Base-by-base conservation (phyloP, 2,329 filamentous ascomycete genomes). In the Decorospora gaudefroyi region DNA sequence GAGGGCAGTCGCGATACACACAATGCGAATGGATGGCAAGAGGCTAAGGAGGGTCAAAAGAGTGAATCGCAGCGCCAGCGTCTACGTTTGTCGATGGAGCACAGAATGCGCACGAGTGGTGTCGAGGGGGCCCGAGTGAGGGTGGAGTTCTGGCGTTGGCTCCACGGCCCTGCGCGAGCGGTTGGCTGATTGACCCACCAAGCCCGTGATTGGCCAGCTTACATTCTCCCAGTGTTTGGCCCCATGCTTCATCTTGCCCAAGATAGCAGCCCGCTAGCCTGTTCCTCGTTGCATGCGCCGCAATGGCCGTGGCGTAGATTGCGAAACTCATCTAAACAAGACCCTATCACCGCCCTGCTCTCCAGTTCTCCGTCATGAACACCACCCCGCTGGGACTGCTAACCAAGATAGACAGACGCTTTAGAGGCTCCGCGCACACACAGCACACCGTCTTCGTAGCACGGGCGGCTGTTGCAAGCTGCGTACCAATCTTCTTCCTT, bases 31-130 rank as follows among this genome's bases (percentile, higher is more conserved):
- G 22, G 49, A 26, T 26, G 15, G 33, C 25, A 21, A 18, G 13
- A 38, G 48, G 42, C 50, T 54, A 59, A 49, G 36, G 56, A 60
- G 49, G 36, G 48, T 6, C 50, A 40, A 55, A 49, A 54, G 53
- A 45, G 44, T 46, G 40, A 36, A 55, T 27, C 50, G 44, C 49
- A 54, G 46, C 51, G 52, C 50, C 52, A 57, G 62, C 59, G 63
- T 60, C 59, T 65, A 57, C 42, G 56, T 59, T 55, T 49, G 37
- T 51, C 33, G 46, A 44, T 32, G 41, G 42, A 37, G 46, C 42
- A 41, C 42, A 41, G 29, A 46, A 30, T 36, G 44, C 43, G 42
- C 51, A 56, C 59, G 61, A 62, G 55, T 63, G 61, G 62, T 63
- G 55, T 48, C 39, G 21, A 53, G 50, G 46, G 51, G 42, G 32